Base-by-base conservation (phyloP, 2,329 filamentous ascomycete species). In the Ophiostoma pallidulum region DNA sequence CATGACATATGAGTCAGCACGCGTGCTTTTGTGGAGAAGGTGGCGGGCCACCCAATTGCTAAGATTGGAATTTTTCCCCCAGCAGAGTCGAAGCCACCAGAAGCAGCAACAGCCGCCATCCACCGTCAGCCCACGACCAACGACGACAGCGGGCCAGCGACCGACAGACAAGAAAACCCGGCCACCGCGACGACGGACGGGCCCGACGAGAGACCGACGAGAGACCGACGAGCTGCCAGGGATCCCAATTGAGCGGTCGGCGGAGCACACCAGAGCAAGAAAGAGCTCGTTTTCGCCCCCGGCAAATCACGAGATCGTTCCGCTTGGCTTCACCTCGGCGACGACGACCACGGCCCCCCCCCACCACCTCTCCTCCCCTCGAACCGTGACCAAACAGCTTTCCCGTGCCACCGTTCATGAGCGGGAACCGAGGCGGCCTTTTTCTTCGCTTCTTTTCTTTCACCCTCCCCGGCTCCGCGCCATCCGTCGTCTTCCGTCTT, bases 71-170 rank as follows among this genome's bases (percentile, higher is more conserved):
- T 51, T 51, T 50, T 51, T 50, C 29, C 43, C 42, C 19, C 48
- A 22, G 48, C 42, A 39, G 39, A 46, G 28, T 32, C 44, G 54
- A 31, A n/a, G n/a, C 53, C 56, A 19, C 49, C 42, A 45, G 28
- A 31, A 47, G 28, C 33, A 37, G 35, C 35, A 37, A 37, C 19
- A 13, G 16, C 9, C 7, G 35, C 16, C 6, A 18, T 8, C 14
- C 42, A 45, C 32, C 47, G 28, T 37, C 37, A 41, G 47, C 33
- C 41, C 37, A 49, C 36, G 28, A 45, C 36, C 13, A 14, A 33
- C 26, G 41, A 29, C 41, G 29, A 40, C 28, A n/a, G 31, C 41
- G 32, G 38, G 41, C 36, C 31, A 49, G 29, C 37, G 32, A 41
- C 28, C 42, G 32, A 26, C 37, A 35, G 37, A 32, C 43, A 38